Base-by-base conservation (phyloP, 2,329 filamentous ascomycete species). In the Ophiocordyceps camponoti-saundersi region DNA sequence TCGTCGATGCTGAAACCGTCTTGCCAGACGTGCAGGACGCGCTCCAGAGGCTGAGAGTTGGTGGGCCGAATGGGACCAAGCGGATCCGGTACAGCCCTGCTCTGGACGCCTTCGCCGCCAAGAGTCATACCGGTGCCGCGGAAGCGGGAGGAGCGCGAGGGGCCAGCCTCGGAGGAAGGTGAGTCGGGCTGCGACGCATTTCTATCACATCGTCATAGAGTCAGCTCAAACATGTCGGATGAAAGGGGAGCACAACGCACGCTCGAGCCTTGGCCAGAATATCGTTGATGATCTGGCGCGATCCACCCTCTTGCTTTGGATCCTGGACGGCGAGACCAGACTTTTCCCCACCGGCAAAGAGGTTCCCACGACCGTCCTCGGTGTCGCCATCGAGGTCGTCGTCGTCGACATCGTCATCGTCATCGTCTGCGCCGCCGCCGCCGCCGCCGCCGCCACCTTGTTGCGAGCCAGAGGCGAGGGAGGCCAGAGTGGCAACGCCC, bases 1-100 rank as follows among this genome's bases (percentile, higher is more conserved):
- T 92, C 84, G 49, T 89, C 85, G 50, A 93, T 79, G 52, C 84
- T 90, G 65, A 92, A 90, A 15, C 86, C 86, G 58, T 93, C 81
- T 41, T 75, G 73, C 86, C 86, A 93, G 42, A 92, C 72, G 57
- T 90, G 85, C 46, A 93, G 70, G 12, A 78, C 74, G 45, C 85
- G 79, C 45, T 78, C 77, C 50, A 83, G 77, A 6, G 75, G 72
- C 32, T 72, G 66, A 2, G 59, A 51, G 16, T 52, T 57, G n/a
- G 54, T 40, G 11, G 57, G 29, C 22, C 52, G 53, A 53, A 62
- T 20, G 53, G 56, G 50, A 3, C 61, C 61, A 0, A 51, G 62
- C 26, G 82, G 76, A 52, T 85, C 79, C 42, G 79, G 77, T 45
- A 92, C 75, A 22, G 69, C 67, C 49, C 79, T 76, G 54, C 82